Conservation (phyloP, 495 filamentous ascomycete genomes). For the Chaetomium tenue region DNA sequence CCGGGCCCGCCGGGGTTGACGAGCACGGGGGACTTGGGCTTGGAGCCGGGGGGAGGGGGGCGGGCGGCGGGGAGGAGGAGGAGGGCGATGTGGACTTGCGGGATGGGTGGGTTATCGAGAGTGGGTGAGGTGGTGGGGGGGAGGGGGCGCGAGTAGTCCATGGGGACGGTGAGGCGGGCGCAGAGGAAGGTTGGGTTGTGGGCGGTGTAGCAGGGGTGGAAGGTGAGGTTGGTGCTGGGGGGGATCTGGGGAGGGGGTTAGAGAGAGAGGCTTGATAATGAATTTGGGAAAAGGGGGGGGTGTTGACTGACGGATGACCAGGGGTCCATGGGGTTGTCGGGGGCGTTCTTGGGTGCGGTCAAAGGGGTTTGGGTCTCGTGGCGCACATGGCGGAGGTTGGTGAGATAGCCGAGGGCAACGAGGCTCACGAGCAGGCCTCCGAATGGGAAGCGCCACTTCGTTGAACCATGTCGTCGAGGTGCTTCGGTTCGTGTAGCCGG, state of each 20-base stretch:
- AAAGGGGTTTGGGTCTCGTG: not conserved
- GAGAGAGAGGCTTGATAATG: not conserved
- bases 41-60: constrained; percentile 4
- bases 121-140: constrained; percentile 15
- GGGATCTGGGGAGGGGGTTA: constrained; percentile 36
- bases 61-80: constrained; percentile 36
- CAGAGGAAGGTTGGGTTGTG: constrained; percentile 44
- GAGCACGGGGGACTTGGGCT: constrained; percentile 36
- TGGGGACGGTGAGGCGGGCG: constrained; percentile 56
- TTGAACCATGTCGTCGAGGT: not conserved
- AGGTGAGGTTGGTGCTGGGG: constrained; percentile 45
- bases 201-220: constrained; percentile 40
- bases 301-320: constrained; percentile 10
- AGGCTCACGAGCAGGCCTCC: not conserved
- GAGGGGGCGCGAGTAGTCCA: constrained; percentile 51
- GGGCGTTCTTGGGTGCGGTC: not conserved
- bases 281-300: no score
- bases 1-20: constrained; percentile 49
- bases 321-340: constrained; percentile 13
- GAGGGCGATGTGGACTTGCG: constrained; percentile 52
- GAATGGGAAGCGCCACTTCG: not conserved
- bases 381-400: not conserved
- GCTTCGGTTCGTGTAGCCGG: not conserved
- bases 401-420: not conserved
- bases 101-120: not conserved